Percentiles rank a stretch among this genome's conserved stretches.
Conservation (phyloP, 306 rosid species). For the Lotus japonicus region DNA sequence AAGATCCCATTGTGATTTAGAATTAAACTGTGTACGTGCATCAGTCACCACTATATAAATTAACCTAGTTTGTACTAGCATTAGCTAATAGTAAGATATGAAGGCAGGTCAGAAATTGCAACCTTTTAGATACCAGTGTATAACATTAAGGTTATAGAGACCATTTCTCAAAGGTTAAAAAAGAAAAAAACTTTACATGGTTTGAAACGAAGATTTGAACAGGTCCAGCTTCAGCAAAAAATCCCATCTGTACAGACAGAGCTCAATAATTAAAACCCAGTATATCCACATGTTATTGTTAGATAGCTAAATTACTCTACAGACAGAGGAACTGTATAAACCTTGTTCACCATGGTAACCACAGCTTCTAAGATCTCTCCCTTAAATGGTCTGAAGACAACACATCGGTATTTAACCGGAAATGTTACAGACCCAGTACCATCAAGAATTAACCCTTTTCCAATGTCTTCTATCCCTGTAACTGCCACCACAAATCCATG, state of each 20-base stretch:
- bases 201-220: slow-evolving; percentile 95
- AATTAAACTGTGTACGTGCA: not conserved
- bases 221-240: slow-evolving; percentile 98
- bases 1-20: not conserved
- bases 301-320: not conserved
- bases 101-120: not conserved
- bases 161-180: not conserved
- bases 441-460: slow-evolving; percentile 82
- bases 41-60: not conserved
- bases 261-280: slow-evolving; percentile 1
- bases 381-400: slow-evolving; percentile 90
- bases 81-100: not conserved
- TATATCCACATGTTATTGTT: not conserved
- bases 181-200: slow-evolving; percentile 51
- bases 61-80: not conserved
- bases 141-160: not conserved
- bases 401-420: slow-evolving; percentile 95
- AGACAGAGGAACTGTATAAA: slow-evolving; percentile 6
- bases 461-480: slow-evolving; percentile 82
- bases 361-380: slow-evolving; percentile 97
- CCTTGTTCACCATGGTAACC: slow-evolving; percentile 98
- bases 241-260: slow-evolving; percentile 65
- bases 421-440: slow-evolving; percentile 94
- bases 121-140: not conserved
- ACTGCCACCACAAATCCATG: slow-evolving; percentile 98